Conservation (phyloP, 306 rosid genomes). For the Begonia peltatifolia region DNA sequence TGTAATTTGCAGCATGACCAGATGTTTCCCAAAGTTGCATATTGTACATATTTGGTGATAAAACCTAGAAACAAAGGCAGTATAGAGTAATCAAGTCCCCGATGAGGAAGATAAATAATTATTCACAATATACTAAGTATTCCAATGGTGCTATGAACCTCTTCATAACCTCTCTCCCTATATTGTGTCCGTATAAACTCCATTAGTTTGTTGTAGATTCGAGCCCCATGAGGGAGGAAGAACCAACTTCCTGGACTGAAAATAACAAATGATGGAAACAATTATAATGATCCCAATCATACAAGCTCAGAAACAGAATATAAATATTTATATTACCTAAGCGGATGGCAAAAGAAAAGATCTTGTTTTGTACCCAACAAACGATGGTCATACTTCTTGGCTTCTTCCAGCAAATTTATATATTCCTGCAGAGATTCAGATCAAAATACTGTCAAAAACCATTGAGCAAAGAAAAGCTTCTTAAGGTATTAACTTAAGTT, state of each 20-base stretch:
- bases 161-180: conserved; percentile 78
- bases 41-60: conserved; percentile 85
- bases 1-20: conserved; percentile 92
- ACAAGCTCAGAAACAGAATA: background rate
- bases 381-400: conserved; percentile 89
- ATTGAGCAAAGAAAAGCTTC: background rate
- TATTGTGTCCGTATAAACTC: conserved; percentile 62
- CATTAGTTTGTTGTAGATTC: conserved; percentile 70
- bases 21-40: conserved; percentile 95
- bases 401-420: conserved; percentile 57
- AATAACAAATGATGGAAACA: conserved; percentile 9
- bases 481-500: too few species aligned
- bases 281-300: background rate
- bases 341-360: conserved; percentile 79
- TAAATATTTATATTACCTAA: conserved; percentile 37
- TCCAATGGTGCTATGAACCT: conserved; percentile 32
- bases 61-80: conserved; percentile 42
- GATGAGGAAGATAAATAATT: background rate
- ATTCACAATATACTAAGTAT: conserved; percentile 4
- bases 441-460: conserved; percentile 6
- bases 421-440: conserved; percentile 41
- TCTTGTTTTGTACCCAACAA: conserved; percentile 84
- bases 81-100: conserved; percentile 9
- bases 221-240: conserved; percentile 82
- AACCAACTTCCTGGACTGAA: conserved; percentile 98